Base-by-base conservation (phyloP, 257 asterid genomes). In the Schizonepeta tenuifolia region DNA sequence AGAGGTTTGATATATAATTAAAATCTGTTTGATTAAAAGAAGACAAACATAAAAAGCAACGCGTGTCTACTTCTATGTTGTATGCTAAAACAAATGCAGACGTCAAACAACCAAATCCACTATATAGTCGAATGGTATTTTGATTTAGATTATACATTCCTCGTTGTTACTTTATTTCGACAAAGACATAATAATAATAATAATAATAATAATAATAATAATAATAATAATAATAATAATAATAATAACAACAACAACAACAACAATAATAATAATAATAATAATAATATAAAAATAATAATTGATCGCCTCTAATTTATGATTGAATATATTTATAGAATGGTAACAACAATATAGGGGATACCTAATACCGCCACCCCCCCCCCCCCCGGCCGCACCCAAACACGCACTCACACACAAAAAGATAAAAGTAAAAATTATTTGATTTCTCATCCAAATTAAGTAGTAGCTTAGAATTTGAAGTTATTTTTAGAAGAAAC, bases 101-200 rank as follows among this genome's bases (percentile, higher is more conserved):
- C 7, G 36, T 41, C 69, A 41, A 64, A 6, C 1, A 41, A 64
- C 55, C 55, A 41, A 64, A 64, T 64, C 69, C 69, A 64, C 55
- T 64, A 64, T 41, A 12, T 38, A n/a, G n/a, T n/a, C n/a, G n/a
- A n/a, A n/a, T n/a, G n/a, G n/a, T n/a, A n/a, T n/a, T n/a, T n/a
- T n/a, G 8, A n/a, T n/a, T n/a, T n/a, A n/a, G n/a, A n/a, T n/a
- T n/a, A n/a, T n/a, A n/a, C n/a, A n/a, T n/a, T n/a, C n/a, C n/a
- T n/a, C n/a, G n/a, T n/a, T n/a, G n/a, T n/a, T n/a, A n/a, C n/a
- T n/a, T n/a, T n/a, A 5, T 58, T 63, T 62, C 68, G 17, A 62
- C 51, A 20, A 12, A 10, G 21, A 58, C 13, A n/a, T 14, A 28
- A 58, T 58, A 58, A 3, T 28, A 26, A 22, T 11, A 54, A 55